Evolutionary conservation across 805 yeast genomes (phyloP), one percentile per base, ranked within the genome.

Genomic region (Metschnikowia picachoensis): DNA sequence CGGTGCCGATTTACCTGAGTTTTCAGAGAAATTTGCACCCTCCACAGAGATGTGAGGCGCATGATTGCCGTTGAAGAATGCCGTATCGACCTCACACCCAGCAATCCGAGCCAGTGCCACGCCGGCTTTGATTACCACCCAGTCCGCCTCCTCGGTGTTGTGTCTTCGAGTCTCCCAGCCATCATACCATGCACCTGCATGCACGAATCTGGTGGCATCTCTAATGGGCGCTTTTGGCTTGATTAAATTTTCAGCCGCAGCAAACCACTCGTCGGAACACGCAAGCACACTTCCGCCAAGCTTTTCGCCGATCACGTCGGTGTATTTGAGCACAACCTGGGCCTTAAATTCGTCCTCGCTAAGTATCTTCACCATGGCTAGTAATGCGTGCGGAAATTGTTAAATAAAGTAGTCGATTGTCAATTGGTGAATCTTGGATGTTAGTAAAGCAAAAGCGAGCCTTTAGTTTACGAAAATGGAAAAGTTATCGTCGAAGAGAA

Each of bases 141-240:
- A 92, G 62, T 92, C 99, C 35, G 86, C 85, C 45, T 80, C 88
- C 45, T 74, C 87, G 1, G 80, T 68, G 65, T 92, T 92, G 73
- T 92, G 99, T 67, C 99, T 78, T 63, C 97, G 77, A 11, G 98
- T 92, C 67, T 92, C 98, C 98, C 98, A 92, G 17, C 99, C 99
- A 57, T 92, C 99, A 62, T 88, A 92, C 97, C 97, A 92, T 4
- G 96, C 96, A 42, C 98, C 98, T 3, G 91, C 79, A 49, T 78
- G 85, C 2, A 83, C 80, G 65, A 89, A 91, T 57, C 78, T 76
- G 28, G 90, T 85, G 10, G 86, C 84, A 57, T 89, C 95, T 60
- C 95, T 74, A 47, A 88, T 78, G 2, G 97, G 96, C 3, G 83
- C 77, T 38, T 75, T 76, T 33, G 96, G 91, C 60, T 87, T 83